Evolutionary conservation across 352 stramenopile species (phyloP), one percentile per base, ranked within the genome.

Genomic region (Aphanomyces invadans): DNA sequence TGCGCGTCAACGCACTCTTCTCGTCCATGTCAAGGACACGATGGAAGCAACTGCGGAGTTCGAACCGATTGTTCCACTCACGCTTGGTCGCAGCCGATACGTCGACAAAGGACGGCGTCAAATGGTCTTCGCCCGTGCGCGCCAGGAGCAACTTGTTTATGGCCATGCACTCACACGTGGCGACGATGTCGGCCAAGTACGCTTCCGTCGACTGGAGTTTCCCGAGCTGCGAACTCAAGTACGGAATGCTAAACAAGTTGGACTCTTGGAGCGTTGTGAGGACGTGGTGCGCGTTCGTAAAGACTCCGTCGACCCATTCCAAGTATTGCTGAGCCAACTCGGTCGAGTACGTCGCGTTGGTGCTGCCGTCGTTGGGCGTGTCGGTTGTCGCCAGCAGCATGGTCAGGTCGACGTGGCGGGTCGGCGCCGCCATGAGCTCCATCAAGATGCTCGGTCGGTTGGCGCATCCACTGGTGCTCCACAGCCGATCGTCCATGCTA

Each of bases 21-120:
- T 57, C 60, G 28, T 55, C 32, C 23, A 26, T 21, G 26, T 67
- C 48, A 19, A 38, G 25, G 3, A 67, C 17, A 4, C 60, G 60
- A 33, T 67, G 60, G 42, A 67, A 67, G 60, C 60, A 67, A 23
- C 31, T 67, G 29, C 60, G 60, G n/a, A 51, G 56, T 1, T 31
- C 12, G 39, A 67, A 67, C 42, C 38, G 32, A 19, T 67, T 67
- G 49, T 67, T 67, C 60, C 60, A 67, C 17, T 9, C 19, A 25
- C 60, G 60, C 25, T 67, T 39, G n/a, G 42, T 36, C 1, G 42
- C 26, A 12, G 60, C 17, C 25, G 60, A 59, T 5, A 67, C n/a
- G 38, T 67, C 60, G 25, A 28, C 9, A 21, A 59, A 56, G 17
- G 60, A 42, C 17, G 60, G 39, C 4, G 38, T 49, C 19, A 49